phyloP scores from a whole-genome alignment of 805 yeast genomes.

The Candida khao-thaluensis region DNA sequence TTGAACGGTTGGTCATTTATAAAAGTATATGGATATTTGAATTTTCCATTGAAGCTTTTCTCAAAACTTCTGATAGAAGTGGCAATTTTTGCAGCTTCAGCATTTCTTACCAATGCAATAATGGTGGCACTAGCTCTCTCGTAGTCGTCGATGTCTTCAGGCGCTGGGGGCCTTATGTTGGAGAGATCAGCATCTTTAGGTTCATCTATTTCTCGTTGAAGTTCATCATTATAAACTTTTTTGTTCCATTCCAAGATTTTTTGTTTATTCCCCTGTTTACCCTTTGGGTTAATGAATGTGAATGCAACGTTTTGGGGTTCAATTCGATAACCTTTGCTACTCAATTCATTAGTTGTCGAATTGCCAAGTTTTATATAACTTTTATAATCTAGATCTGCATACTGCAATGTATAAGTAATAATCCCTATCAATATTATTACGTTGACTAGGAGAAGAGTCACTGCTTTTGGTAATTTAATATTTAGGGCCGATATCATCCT shows the following conservation, averaged over 20 bases:
- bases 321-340: slow-evolving; percentile 7
- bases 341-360: slow-evolving; percentile 1
- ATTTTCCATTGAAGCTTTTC: slow-evolving; percentile 61
- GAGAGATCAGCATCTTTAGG: slow-evolving; percentile 44
- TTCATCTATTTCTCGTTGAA: slow-evolving; percentile 40
- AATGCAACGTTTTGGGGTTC: slow-evolving; percentile 33
- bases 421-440: slow-evolving; percentile 13
- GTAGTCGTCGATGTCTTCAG: slow-evolving; percentile 24
- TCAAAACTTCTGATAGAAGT: slow-evolving; percentile 62
- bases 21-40: slow-evolving; percentile 78
- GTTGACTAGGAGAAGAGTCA: slow-evolving; percentile 14
- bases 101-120: slow-evolving; percentile 67
- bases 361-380: background rate
- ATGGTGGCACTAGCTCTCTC: slow-evolving; percentile 73
- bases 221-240: slow-evolving; percentile 34
- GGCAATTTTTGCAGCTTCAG: slow-evolving; percentile 51
- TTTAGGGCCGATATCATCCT: slow-evolving; percentile 20
- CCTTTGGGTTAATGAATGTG: slow-evolving; percentile 28
- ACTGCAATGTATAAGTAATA: slow-evolving; percentile 10
- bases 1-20: slow-evolving; percentile 69
- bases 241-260: slow-evolving; percentile 39
- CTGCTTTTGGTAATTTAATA: slow-evolving; percentile 14
- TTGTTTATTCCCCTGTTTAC: slow-evolving; percentile 28
- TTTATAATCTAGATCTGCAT: slow-evolving; percentile 11
- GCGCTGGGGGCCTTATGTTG: slow-evolving; percentile 25